phyloP scores from a whole-genome alignment of 2,329 filamentous ascomycete genomes.

The Sarocladium kiliense region DNA sequence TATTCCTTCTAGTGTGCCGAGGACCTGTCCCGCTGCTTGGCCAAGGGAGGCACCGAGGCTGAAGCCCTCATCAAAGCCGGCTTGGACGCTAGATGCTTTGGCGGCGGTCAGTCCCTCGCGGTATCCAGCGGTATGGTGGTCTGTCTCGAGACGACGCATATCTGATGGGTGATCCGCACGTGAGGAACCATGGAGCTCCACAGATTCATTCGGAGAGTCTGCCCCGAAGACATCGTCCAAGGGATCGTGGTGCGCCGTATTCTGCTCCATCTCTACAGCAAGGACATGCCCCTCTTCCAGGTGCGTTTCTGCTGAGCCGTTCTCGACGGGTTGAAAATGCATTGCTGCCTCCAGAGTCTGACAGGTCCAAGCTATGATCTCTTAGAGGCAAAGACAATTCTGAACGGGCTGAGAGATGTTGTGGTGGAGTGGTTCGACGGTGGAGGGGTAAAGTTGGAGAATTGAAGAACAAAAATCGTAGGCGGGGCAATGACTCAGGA shows the following conservation, averaged over 20 bases:
- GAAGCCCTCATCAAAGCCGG: slow-evolving; percentile 89
- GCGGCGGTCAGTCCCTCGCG: slow-evolving; percentile 76
- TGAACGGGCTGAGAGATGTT: neutral
- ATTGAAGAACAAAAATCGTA: neutral
- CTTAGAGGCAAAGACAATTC: neutral
- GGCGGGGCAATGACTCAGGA: slow-evolving; percentile 7
- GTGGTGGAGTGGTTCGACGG: neutral
- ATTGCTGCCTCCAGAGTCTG: slow-evolving; percentile 14
- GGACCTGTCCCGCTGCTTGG: slow-evolving; percentile 63
- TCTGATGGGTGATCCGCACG: slow-evolving; percentile 48
- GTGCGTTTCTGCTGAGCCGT: slow-evolving; percentile 19
- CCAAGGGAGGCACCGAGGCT: slow-evolving; percentile 78
- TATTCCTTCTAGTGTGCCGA: slow-evolving; percentile 75
- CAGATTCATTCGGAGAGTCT: slow-evolving; percentile 1
- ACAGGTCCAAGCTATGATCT: too few relatives aligned
- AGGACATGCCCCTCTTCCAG: slow-evolving; percentile 2
- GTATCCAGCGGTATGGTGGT: slow-evolving; percentile 82
- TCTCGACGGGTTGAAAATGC: slow-evolving; percentile 29
- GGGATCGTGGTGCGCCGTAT: slow-evolving; percentile 16
- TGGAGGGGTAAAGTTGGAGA: slow-evolving; percentile 3
- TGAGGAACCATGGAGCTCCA: slow-evolving; percentile 10
- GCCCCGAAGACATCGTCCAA: slow-evolving; percentile 33
- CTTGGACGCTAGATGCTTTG: slow-evolving; percentile 73
- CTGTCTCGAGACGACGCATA: slow-evolving; percentile 65
- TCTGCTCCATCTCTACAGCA: neutral